A percentile compares a stretch with the other conserved stretches of the same genome.
phyloP scores from a whole-genome alignment of 2,329 filamentous ascomycete genomes.

The Microascus cirrosus region DNA sequence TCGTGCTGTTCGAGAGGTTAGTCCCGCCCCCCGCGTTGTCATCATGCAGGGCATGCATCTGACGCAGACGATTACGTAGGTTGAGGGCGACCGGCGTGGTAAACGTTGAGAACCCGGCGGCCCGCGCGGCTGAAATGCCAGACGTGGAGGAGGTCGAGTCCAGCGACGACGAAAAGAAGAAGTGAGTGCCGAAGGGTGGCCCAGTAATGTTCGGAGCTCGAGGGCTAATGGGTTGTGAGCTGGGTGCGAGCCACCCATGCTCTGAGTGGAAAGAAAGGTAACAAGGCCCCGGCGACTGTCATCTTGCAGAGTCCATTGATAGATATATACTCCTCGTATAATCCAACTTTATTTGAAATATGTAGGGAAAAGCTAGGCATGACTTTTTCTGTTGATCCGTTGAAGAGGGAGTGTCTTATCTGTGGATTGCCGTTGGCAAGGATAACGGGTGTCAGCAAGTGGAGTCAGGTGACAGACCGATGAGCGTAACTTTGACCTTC shows the following conservation, averaged over 20 bases:
- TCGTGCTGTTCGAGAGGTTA: constrained; percentile 81
- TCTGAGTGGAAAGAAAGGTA: neutral
- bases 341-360: neutral
- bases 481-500: neutral
- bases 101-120: constrained; percentile 67
- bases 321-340: neutral
- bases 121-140: constrained; percentile 59
- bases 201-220: neutral
- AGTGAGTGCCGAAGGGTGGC: neutral
- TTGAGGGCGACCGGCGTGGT: constrained; percentile 67
- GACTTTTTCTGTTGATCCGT: neutral
- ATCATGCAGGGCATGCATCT: neutral
- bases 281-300: neutral
- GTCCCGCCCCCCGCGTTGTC: constrained; percentile 7
- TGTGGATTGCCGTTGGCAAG: no score
- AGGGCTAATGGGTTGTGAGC: neutral
- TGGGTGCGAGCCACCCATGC: neutral
- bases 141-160: constrained; percentile 35
- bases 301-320: neutral
- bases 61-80: constrained; percentile 16
- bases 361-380: neutral
- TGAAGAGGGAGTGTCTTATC: neutral
- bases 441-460: no score
- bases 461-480: no score
- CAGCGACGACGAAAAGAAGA: constrained; percentile 6